Evolutionary conservation across 768 basidiomycete genomes (phyloP).

Genomic region (Podaxis sp.): DNA sequence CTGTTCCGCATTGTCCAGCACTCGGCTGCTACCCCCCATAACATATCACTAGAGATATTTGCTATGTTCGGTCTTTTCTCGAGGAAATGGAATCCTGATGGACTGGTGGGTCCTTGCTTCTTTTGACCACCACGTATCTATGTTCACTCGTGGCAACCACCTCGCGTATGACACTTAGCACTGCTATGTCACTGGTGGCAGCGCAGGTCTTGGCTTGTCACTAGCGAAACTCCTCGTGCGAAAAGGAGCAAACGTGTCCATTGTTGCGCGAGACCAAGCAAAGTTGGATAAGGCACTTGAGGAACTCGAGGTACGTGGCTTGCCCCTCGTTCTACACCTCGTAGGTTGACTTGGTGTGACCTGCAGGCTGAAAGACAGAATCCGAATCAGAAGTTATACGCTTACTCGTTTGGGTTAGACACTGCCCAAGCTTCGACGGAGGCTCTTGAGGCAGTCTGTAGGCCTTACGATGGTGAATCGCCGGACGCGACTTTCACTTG

Average conservation of each 20-base stretch:
- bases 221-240: conserved; percentile 65
- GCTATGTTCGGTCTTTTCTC: conserved; percentile 31
- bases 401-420: conserved; percentile 67
- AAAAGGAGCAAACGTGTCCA: conserved; percentile 80
- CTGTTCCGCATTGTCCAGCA: not conserved
- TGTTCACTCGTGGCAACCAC: not conserved
- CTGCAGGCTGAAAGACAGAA: conserved; percentile 50
- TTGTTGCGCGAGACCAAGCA: conserved; percentile 74
- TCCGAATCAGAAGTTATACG: conserved; percentile 60
- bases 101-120: conserved; percentile 33
- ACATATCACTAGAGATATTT: not conserved
- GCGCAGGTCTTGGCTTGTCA: conserved; percentile 75
- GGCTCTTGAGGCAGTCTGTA: conserved; percentile 63
- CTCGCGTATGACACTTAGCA: conserved; percentile 47
- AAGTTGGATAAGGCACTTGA: conserved; percentile 60
- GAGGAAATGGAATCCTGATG: conserved; percentile 50
- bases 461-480: conserved; percentile 49
- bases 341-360: not conserved
- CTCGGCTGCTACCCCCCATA: not conserved
- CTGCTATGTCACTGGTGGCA: conserved; percentile 84
- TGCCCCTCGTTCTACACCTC: conserved; percentile 11
- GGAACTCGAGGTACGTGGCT: conserved; percentile 62
- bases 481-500: conserved; percentile 83
- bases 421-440: conserved; percentile 50
- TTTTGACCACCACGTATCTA: not conserved